Evolutionary conservation across 805 yeast genomes (phyloP).

Genomic region (Nadsonia fulvescens): DNA sequence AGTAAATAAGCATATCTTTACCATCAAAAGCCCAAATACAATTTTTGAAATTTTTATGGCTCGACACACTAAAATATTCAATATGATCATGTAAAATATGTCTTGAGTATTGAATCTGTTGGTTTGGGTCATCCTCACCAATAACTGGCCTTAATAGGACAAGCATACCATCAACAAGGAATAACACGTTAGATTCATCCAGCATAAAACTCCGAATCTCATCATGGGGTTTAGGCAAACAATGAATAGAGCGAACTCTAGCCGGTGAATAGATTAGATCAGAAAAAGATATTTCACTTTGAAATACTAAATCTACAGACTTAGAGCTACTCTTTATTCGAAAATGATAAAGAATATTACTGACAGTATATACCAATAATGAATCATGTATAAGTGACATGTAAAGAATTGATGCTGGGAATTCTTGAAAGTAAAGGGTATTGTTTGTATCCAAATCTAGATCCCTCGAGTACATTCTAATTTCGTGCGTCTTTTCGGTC

Average conservation of each 20-base stretch:
- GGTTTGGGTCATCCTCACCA: constrained; percentile 1
- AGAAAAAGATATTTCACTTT: constrained; percentile 18
- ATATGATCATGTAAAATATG: constrained; percentile 18
- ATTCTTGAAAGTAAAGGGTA: constrained; percentile 14
- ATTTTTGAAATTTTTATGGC: constrained; percentile 10
- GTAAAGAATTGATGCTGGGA: constrained; percentile 17
- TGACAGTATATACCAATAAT: constrained; percentile 18
- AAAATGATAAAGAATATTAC: constrained; percentile 17
- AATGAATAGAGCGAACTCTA: constrained; percentile 19
- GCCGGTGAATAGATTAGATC: constrained; percentile 22
- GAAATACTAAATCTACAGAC: constrained; percentile 13
- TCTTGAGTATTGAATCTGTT: constrained; percentile 9
- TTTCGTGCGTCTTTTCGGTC: constrained; percentile 13
- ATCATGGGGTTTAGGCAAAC: constrained; percentile 8
- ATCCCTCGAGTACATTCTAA: constrained; percentile 22
- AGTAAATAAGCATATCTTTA: constrained; percentile 15
- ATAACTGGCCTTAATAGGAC: constrained; percentile 13
- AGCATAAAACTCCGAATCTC: constrained; percentile 5
- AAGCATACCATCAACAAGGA: constrained; percentile 22
- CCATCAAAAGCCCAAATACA: constrained; percentile 27
- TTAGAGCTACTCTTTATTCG: constrained; percentile 7
- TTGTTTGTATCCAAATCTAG: constrained; percentile 17
- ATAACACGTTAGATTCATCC: constrained; percentile 9
- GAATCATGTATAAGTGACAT: constrained; percentile 15
- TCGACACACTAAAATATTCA: constrained; percentile 24